These are phyloP conservation scores for Suillus lakei DNA, from an alignment of 768 basidiomycete genomes.

Conservation along the genomic window DNA sequence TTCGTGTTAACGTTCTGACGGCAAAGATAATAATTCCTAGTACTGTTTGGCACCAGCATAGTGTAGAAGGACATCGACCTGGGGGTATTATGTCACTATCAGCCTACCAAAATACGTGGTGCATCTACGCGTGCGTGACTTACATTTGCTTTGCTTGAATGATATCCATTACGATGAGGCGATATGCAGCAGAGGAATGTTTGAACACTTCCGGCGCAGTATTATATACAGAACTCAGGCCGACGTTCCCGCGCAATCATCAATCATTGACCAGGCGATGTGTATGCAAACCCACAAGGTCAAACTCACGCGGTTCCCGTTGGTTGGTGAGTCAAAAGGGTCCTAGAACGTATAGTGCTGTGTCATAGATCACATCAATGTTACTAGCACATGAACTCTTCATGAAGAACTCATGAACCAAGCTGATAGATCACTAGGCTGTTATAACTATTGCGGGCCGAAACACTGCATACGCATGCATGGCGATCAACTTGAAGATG, in stretches of 20 bases:
- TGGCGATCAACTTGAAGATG: too few relatives aligned
- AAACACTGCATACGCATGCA: too few relatives aligned
- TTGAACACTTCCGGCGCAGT: background rate
- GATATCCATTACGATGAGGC: background rate
- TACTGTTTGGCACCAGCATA: background rate
- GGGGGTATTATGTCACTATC: background rate
- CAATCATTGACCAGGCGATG: background rate
- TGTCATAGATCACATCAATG: background rate
- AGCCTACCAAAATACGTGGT: background rate
- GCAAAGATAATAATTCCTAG: background rate
- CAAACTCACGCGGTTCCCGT: background rate
- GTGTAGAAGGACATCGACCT: background rate
- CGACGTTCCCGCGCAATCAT: background rate
- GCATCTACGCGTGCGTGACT: background rate
- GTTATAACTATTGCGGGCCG: too few relatives aligned
- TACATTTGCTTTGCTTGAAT: background rate
- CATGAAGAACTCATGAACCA: too few relatives aligned
- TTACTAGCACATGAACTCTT: too few relatives aligned
- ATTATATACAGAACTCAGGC: background rate
- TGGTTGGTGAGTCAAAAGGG: background rate
- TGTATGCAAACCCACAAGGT: background rate
- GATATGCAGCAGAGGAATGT: background rate
- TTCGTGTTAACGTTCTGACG: background rate
- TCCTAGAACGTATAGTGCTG: background rate
- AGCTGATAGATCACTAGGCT: too few relatives aligned